phyloP scores from a whole-genome alignment of 805 yeast genomes.

The Saccharomycopsis sp. region DNA sequence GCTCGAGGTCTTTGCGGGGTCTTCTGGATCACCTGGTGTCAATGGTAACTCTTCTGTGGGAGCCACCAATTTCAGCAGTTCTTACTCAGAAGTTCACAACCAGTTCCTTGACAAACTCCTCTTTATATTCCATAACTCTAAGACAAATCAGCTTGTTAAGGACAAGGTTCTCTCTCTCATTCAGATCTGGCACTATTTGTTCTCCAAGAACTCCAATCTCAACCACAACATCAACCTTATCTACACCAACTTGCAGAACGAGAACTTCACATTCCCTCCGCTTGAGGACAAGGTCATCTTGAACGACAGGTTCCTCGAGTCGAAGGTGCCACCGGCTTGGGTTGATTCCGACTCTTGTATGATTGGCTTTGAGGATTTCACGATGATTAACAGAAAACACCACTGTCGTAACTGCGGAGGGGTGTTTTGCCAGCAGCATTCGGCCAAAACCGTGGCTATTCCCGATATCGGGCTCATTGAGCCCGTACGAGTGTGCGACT shows the following conservation, averaged over 20 bases:
- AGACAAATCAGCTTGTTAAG: conserved; percentile 48
- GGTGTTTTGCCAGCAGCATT: conserved; percentile 79
- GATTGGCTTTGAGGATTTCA: conserved; percentile 78
- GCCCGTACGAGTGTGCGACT: conserved; percentile 91
- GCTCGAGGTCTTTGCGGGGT: conserved; percentile 68
- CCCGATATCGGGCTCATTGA: conserved; percentile 82
- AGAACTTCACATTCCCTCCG: conserved; percentile 64
- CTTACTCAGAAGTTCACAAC: conserved; percentile 11
- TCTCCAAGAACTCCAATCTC: conserved; percentile 59
- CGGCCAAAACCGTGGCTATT: conserved; percentile 62
- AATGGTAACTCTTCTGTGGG: background rate
- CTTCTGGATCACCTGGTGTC: conserved; percentile 46
- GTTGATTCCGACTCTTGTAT: conserved; percentile 91
- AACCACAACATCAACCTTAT: conserved; percentile 51
- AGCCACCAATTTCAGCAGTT: conserved; percentile 9
- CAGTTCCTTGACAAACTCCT: conserved; percentile 22
- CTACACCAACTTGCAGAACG: conserved; percentile 51
- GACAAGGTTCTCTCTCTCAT: conserved; percentile 53
- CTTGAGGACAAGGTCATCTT: conserved; percentile 32
- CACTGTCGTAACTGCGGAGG: conserved; percentile 98
- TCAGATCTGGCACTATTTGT: conserved; percentile 73
- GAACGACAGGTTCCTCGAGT: conserved; percentile 57
- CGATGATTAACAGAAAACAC: conserved; percentile 83
- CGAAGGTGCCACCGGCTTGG: conserved; percentile 97
- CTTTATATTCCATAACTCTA: conserved; percentile 30